These are phyloP conservation scores for Ceratocystis colombiana DNA, from an alignment of 2,329 filamentous ascomycete genomes.

Conservation along the genomic window DNA sequence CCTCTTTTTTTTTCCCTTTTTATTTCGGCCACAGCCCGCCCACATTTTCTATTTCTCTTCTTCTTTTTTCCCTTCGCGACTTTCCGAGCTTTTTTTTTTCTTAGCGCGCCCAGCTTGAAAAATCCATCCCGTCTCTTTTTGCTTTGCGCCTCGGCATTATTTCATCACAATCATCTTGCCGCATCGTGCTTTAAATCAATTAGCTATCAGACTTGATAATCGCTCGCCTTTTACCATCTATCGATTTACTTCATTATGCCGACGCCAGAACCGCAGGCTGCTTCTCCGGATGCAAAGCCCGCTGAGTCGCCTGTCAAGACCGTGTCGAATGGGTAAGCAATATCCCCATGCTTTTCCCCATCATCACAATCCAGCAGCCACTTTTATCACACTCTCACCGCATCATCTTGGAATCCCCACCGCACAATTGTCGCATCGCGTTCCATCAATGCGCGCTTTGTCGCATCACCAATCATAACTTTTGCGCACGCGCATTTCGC, in stretches of 20 bases:
- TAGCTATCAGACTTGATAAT: not conserved
- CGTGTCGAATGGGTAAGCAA: slow-evolving; percentile 23
- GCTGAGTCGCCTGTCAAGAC: slow-evolving; percentile 20
- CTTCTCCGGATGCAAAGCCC: slow-evolving; percentile 16
- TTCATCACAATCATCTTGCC: slow-evolving; percentile 1
- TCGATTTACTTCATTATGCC: slow-evolving; percentile 18
- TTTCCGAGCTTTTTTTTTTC: not conserved
- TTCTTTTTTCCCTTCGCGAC: not conserved
- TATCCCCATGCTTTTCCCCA: slow-evolving; percentile 23
- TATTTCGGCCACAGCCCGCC: slow-evolving; percentile 16
- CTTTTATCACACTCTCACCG: not conserved
- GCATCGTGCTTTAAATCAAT: slow-evolving; percentile 15
- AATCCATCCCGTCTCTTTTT: not conserved
- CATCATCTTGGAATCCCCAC: not conserved
- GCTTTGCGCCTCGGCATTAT: not conserved
- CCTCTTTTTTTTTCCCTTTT: slow-evolving; percentile 1
- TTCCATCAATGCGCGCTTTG: not conserved
- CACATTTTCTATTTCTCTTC: slow-evolving; percentile 9
- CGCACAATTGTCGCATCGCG: too few relatives aligned
- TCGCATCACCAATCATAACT: not conserved
- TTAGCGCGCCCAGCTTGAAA: slow-evolving; percentile 9
- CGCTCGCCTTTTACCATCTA: not conserved
- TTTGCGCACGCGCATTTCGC: too few relatives aligned
- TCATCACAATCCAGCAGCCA: slow-evolving; percentile 3
- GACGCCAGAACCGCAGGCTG: slow-evolving; percentile 19